These are phyloP conservation scores for Epicoccum sorghinum DNA, from an alignment of 2,329 filamentous ascomycete genomes.

Conservation along the genomic window DNA sequence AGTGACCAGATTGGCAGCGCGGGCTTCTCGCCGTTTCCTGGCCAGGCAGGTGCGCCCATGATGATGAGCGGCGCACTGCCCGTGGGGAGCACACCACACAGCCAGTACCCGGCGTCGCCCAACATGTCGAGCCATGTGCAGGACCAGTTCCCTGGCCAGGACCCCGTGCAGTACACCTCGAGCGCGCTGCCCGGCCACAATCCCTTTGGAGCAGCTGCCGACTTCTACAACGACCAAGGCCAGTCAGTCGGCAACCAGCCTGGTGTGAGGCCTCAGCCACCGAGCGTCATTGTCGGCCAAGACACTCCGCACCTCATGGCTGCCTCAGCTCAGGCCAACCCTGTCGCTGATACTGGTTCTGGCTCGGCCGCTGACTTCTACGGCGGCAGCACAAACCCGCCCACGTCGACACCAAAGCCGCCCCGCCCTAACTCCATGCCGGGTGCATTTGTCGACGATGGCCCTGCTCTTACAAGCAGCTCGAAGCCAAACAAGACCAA, in stretches of 20 bases:
- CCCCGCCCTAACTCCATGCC: constrained; percentile 44
- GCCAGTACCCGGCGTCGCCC: constrained; percentile 26
- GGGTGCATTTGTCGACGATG: constrained; percentile 44
- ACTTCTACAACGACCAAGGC: constrained; percentile 68
- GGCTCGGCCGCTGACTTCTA: constrained; percentile 67
- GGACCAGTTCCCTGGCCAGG: constrained; percentile 66
- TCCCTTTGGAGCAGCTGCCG: constrained; percentile 61
- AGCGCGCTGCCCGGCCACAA: constrained; percentile 52
- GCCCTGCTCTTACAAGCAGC: constrained; percentile 29
- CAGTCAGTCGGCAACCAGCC: constrained; percentile 65
- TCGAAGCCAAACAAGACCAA: constrained; percentile 35
- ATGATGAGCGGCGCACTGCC: constrained; percentile 46
- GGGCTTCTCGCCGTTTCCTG: constrained; percentile 45
- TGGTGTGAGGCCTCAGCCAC: constrained; percentile 61
- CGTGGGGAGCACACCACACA: constrained; percentile 15
- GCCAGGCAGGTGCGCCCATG: constrained; percentile 41
- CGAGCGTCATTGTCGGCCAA: constrained; percentile 60
- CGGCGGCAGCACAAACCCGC: constrained; percentile 27
- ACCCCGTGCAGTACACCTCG: constrained; percentile 53
- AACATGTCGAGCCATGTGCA: constrained; percentile 54
- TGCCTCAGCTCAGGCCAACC: constrained; percentile 58
- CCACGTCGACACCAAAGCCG: constrained; percentile 41
- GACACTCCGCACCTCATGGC: constrained; percentile 62
- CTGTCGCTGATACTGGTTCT: constrained; percentile 64
- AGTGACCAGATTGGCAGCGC: constrained; percentile 38